Conservation (phyloP, 352 stramenopile genomes). For the Stramenopiles sp. region DNA sequence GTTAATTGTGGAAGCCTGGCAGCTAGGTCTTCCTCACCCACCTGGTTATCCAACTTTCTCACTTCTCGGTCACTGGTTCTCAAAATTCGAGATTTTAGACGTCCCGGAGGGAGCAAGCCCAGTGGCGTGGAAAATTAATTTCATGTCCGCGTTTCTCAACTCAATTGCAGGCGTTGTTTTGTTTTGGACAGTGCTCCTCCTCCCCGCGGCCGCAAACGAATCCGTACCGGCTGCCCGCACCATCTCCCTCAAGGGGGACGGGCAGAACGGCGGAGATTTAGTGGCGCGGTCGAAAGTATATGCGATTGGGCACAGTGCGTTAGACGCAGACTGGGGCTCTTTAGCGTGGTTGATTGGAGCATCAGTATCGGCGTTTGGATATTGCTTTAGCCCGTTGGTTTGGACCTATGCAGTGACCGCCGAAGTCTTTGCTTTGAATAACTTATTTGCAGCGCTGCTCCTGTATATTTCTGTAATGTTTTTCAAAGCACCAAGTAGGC, state of each 20-base stretch:
- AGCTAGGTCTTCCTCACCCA: conserved; percentile 70
- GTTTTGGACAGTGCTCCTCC: too few relatives aligned
- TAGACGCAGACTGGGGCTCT: too few relatives aligned
- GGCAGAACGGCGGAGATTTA: not conserved
- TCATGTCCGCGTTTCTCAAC: conserved; percentile 45
- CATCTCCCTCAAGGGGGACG: not conserved
- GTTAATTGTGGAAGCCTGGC: conserved; percentile 74
- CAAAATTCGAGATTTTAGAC: too few relatives aligned
- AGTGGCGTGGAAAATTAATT: conserved; percentile 59
- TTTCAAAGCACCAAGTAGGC: conserved; percentile 15
- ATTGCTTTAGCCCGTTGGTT: conserved; percentile 69
- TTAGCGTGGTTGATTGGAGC: not conserved
- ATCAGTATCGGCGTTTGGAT: conserved; percentile 18
- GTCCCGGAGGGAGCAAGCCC: too few relatives aligned
- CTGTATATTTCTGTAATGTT: conserved; percentile 41
- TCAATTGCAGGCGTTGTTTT: conserved; percentile 15
- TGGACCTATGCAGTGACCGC: conserved; percentile 79
- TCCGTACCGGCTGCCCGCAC: not conserved
- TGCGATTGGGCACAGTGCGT: too few relatives aligned
- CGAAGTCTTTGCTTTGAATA: conserved; percentile 92
- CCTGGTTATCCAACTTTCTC: conserved; percentile 81
- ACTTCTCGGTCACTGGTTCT: conserved; percentile 43
- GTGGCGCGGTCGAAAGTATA: too few relatives aligned
- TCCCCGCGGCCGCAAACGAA: too few relatives aligned
- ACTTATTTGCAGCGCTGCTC: conserved; percentile 58